These are phyloP conservation scores for Oxytropis ochrocephala DNA, from an alignment of 306 rosid species.

Conservation along the genomic window DNA sequence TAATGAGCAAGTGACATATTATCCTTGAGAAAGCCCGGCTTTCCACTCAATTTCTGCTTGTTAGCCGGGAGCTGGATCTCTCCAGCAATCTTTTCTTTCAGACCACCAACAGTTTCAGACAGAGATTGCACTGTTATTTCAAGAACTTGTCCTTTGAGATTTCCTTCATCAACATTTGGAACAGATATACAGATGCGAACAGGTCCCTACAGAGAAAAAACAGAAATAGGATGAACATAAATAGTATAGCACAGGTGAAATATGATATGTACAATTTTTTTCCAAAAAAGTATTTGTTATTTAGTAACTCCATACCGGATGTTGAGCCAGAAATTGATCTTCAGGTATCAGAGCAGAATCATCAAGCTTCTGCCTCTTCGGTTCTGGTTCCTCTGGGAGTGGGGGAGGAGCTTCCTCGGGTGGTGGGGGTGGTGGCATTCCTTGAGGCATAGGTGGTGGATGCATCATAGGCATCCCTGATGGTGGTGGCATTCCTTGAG, in stretches of 20 bases:
- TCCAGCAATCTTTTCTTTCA: conserved; percentile 90
- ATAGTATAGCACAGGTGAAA: neutral
- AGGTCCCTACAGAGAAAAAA: conserved; percentile 52
- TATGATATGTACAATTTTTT: neutral
- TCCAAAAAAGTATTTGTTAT: neutral
- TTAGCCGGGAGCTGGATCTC: conserved; percentile 94
- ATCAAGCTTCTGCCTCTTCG: conserved; percentile 83
- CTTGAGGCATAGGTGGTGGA: conserved; percentile 72
- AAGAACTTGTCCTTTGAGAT: conserved; percentile 73
- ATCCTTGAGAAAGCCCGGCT: conserved; percentile 93
- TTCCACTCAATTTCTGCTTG: conserved; percentile 91
- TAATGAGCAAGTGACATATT: conserved; percentile 85
- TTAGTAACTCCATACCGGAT: conserved; percentile 44
- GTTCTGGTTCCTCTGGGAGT: conserved; percentile 92
- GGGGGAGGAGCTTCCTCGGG: conserved; percentile 99
- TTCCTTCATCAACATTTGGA: conserved; percentile 87
- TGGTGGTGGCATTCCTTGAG: conserved; percentile 40
- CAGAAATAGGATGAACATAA: neutral
- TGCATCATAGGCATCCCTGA: neutral
- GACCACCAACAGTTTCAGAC: conserved; percentile 71
- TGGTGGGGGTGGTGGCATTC: conserved; percentile 80
- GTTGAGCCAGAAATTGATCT: conserved; percentile 86
- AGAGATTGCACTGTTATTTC: conserved; percentile 67
- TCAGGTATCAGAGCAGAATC: conserved; percentile 81
- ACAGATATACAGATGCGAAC: conserved; percentile 59